Evolutionary conservation across 768 basidiomycete genomes (phyloP).

Genomic region (Mycena capillaripes): DNA sequence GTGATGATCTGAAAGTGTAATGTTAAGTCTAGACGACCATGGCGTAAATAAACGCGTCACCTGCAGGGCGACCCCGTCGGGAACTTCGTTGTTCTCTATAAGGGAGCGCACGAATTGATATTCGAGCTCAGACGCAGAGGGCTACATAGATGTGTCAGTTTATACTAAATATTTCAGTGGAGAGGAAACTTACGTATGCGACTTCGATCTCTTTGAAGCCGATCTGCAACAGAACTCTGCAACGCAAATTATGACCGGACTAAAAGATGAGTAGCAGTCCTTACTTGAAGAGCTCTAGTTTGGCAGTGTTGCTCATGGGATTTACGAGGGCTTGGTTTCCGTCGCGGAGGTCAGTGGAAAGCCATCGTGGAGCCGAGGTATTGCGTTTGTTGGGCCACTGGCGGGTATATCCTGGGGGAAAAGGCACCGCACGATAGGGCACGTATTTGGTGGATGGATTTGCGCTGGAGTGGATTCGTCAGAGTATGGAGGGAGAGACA

Average conservation of each 20-base stretch:
- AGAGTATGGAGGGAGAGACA: neutral
- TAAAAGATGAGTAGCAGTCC: neutral
- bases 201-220: constrained; percentile 99
- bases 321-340: no score
- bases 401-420: constrained; percentile 59
- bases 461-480: constrained; percentile 50
- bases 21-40: constrained; percentile 18
- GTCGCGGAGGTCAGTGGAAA: constrained; percentile 97
- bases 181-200: constrained; percentile 67
- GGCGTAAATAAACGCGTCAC: constrained; percentile 58
- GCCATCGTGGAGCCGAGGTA: constrained; percentile 90
- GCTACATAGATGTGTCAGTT: constrained; percentile 46
- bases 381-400: constrained; percentile 94
- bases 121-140: constrained; percentile 96
- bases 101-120: constrained; percentile 92
- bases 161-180: neutral
- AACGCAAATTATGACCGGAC: constrained; percentile 70
- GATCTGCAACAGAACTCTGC: constrained; percentile 62
- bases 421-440: constrained; percentile 76
- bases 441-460: constrained; percentile 72
- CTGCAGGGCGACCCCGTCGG: constrained; percentile 97
- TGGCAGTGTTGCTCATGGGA: constrained; percentile 83
- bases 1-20: constrained; percentile 85
- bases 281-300: constrained; percentile 65
- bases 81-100: constrained; percentile 86